These are phyloP conservation scores for Kokia cookei DNA, from an alignment of 441 rosid species.

Conservation along the genomic window DNA sequence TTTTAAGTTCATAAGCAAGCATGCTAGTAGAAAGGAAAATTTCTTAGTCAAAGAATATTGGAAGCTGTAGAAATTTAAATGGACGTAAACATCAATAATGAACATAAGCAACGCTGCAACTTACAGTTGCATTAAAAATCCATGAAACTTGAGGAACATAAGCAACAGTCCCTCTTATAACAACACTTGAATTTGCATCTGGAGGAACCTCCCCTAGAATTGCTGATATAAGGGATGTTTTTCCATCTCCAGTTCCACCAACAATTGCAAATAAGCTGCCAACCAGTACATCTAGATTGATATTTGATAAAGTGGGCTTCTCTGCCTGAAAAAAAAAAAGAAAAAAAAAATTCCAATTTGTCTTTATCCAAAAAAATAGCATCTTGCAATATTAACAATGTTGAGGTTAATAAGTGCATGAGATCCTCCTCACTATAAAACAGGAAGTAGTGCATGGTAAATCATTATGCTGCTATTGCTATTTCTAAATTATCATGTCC, in stretches of 20 bases:
- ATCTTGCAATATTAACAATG: neutral
- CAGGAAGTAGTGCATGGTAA: neutral
- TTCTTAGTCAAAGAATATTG: neutral
- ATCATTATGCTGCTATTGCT: neutral
- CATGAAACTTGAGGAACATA: conserved; percentile 97
- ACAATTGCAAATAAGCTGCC: conserved; percentile 91
- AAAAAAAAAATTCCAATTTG: conserved; percentile 8
- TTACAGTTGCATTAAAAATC: conserved; percentile 98
- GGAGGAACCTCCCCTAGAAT: conserved; percentile 92
- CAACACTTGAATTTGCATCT: conserved; percentile 38
- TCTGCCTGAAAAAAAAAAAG: conserved; percentile 43
- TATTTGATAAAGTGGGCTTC: conserved; percentile 61
- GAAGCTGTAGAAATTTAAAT: neutral
- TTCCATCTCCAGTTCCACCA: conserved; percentile 98
- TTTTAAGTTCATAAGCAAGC: conserved; percentile 1
- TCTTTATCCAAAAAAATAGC: neutral
- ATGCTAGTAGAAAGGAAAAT: neutral
- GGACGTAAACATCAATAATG: neutral
- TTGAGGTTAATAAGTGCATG: neutral
- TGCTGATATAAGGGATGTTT: conserved; percentile 90
- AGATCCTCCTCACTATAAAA: neutral
- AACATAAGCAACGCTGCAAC: conserved; percentile 17
- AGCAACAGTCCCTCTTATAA: conserved; percentile 82
- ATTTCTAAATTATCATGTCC: neutral
- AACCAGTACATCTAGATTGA: conserved; percentile 71